phyloP scores from a whole-genome alignment of 257 asterid species.

The Solanum sparsipilum region DNA sequence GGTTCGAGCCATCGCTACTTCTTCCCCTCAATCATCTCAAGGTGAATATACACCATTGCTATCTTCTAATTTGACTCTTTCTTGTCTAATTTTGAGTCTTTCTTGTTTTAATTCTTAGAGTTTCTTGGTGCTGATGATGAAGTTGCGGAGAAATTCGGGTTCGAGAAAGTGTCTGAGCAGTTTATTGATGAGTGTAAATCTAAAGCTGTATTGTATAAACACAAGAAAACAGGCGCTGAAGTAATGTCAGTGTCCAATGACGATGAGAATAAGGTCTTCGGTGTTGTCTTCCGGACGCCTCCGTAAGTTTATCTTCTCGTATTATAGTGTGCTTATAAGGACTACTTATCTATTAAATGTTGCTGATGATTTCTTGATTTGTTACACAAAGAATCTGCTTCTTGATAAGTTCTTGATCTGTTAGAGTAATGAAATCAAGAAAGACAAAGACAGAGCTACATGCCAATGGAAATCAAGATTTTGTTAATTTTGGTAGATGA shows the following conservation, averaged over 20 bases:
- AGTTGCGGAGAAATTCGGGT: conserved; percentile 76
- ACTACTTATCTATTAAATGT: background rate
- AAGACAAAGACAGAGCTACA: background rate
- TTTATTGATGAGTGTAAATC: conserved; percentile 94
- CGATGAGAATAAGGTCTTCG: conserved; percentile 94
- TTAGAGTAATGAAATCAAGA: background rate
- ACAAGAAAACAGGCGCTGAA: conserved; percentile 93
- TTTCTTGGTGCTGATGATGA: conserved; percentile 65
- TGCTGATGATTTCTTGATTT: background rate
- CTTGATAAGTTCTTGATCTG: background rate
- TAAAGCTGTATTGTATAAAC: conserved; percentile 80
- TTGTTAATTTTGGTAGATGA: background rate
- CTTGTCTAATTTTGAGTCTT: background rate
- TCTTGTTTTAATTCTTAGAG: conserved; percentile 15
- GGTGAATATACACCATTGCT: conserved; percentile 12
- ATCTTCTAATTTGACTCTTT: background rate
- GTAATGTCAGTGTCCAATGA: conserved; percentile 89
- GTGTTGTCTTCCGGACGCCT: conserved; percentile 90
- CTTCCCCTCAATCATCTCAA: conserved; percentile 43
- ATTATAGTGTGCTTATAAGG: background rate
- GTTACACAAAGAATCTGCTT: background rate
- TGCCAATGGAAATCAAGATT: background rate
- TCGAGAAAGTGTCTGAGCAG: conserved; percentile 80
- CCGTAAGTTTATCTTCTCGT: conserved; percentile 49
- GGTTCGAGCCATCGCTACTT: conserved; percentile 61